These are phyloP conservation scores for Tubosaeta sp. DNA, from an alignment of 768 basidiomycete genomes.

Conservation along the genomic window DNA sequence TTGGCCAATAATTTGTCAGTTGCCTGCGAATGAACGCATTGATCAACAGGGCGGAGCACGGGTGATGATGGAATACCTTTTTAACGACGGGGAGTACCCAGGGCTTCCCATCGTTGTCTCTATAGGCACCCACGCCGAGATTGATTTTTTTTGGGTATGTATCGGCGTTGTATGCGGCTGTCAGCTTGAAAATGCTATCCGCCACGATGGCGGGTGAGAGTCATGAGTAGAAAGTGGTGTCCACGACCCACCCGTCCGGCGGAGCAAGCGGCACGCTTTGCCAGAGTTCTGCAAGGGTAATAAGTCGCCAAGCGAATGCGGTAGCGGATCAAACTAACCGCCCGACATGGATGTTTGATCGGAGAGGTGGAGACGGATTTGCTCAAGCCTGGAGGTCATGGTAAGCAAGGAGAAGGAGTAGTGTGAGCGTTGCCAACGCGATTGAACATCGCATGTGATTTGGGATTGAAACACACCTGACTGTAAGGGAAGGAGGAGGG, in stretches of 20 bases:
- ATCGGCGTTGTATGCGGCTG: constrained; percentile 85
- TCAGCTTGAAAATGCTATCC: constrained; percentile 83
- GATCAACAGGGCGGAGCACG: neutral
- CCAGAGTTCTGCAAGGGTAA: constrained; percentile 59
- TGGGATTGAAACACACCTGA: neutral
- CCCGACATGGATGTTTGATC: constrained; percentile 43
- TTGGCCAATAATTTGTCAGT: constrained; percentile 66
- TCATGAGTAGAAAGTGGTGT: neutral
- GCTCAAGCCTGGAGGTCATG: constrained; percentile 59
- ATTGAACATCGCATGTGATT: constrained; percentile 20
- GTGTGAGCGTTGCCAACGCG: neutral
- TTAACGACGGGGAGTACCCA: constrained; percentile 92
- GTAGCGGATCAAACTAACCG: constrained; percentile 39
- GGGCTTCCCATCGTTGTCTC: constrained; percentile 81
- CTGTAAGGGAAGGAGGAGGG: neutral
- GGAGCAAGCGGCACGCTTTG: constrained; percentile 75
- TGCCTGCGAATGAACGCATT: constrained; percentile 46
- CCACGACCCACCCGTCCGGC: constrained; percentile 62
- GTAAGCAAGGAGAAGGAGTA: constrained; percentile 2
- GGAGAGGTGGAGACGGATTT: constrained; percentile 53
- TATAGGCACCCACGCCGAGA: constrained; percentile 89
- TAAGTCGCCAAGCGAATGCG: neutral
- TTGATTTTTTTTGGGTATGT: constrained; percentile 76
- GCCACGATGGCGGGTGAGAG: constrained; percentile 7
- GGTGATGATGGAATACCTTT: constrained; percentile 49